Evolutionary conservation across 306 rosid species (phyloP).

Genomic region (Alnus rubra): DNA sequence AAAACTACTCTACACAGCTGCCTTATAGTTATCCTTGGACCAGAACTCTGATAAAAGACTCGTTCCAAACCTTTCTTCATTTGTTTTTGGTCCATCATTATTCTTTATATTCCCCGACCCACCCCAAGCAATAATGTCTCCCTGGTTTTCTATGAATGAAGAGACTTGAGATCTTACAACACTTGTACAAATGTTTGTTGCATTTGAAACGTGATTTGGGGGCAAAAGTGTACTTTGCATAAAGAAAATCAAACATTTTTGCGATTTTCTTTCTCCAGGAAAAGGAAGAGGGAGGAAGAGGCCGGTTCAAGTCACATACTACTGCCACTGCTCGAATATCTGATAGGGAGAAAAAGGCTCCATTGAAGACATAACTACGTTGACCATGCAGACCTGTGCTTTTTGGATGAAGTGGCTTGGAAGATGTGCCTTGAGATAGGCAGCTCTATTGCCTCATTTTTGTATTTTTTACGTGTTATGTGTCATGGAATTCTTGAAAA

Average conservation of each 20-base stretch:
- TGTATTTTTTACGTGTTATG: constrained; percentile 20
- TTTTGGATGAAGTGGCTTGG: constrained; percentile 25
- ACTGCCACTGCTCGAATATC: constrained; percentile 88
- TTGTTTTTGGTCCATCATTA: neutral
- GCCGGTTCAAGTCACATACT: constrained; percentile 94
- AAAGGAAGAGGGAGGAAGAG: constrained; percentile 88
- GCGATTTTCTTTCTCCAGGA: constrained; percentile 53
- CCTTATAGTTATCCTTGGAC: neutral
- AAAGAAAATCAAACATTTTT: constrained; percentile 15
- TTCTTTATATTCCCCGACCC: neutral
- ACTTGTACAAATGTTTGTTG: neutral
- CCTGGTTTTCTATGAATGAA: too few species aligned
- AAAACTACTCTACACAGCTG: constrained; percentile 2
- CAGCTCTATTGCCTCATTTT: constrained; percentile 22
- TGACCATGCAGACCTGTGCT: constrained; percentile 22
- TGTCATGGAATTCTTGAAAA: neutral
- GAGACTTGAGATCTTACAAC: too few species aligned
- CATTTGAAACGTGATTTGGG: neutral
- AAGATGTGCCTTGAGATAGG: constrained; percentile 15
- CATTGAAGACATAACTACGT: constrained; percentile 59
- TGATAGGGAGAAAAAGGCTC: constrained; percentile 99
- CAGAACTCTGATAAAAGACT: neutral
- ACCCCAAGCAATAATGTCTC: neutral
- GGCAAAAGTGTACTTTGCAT: neutral
- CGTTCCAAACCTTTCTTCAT: neutral